These are phyloP conservation scores for Delphinella strobiligena DNA, from an alignment of 2,329 filamentous ascomycete species.

Conservation along the genomic window DNA sequence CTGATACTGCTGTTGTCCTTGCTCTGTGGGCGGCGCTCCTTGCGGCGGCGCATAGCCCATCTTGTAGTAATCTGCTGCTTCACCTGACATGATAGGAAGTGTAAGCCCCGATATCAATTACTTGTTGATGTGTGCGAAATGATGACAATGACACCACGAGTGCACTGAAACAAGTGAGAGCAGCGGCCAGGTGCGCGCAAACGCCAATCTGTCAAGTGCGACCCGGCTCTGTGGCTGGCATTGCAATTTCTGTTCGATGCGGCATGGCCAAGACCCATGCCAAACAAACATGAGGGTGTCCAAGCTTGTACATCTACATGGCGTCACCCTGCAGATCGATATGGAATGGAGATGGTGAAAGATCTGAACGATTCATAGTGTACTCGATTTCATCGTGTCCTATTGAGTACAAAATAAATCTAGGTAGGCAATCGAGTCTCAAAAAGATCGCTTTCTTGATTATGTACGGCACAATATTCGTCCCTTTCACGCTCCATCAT, in stretches of 20 bases:
- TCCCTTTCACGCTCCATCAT: no score
- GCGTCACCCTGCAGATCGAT: not conserved
- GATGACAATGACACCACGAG: not conserved
- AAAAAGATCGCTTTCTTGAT: no score
- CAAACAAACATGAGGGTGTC: not conserved
- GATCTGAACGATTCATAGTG: not conserved
- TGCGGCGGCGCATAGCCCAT: slow-evolving; percentile 12
- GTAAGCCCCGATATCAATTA: not conserved
- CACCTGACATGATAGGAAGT: slow-evolving; percentile 12
- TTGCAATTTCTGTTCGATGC: not conserved
- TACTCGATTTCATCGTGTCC: not conserved
- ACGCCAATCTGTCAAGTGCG: no score
- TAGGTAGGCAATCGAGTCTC: no score
- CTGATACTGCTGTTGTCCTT: slow-evolving; percentile 20
- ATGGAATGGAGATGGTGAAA: not conserved
- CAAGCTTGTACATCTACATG: not conserved
- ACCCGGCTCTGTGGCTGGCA: no score
- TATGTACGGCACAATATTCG: no score
- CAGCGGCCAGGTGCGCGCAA: no score
- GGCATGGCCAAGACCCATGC: not conserved
- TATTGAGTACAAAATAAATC: no score
- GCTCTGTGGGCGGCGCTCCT: slow-evolving; percentile 8
- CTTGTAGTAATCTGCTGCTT: slow-evolving; percentile 28
- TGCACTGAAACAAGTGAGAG: not conserved
- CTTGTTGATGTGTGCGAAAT: no score